Conservation (phyloP, 371 early-diverging fungal species). For the Synchytrium microbalum region DNA sequence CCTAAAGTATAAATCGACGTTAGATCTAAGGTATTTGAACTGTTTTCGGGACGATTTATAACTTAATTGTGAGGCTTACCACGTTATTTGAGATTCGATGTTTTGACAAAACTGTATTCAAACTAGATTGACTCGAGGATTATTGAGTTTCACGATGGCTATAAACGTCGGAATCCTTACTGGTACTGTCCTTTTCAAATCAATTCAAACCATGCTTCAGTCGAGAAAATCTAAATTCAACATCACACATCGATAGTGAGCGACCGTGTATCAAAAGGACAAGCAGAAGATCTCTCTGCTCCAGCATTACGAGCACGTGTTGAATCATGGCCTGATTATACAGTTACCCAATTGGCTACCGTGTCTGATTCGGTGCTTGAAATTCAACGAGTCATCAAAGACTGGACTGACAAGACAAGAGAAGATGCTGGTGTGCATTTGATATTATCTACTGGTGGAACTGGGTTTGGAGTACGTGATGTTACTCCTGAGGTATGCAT, state of each 20-base stretch:
- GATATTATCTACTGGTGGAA: constrained; percentile 88
- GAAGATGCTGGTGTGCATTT: constrained; percentile 40
- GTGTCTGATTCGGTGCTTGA: constrained; percentile 28
- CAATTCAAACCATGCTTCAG: no score
- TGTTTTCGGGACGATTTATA: no score
- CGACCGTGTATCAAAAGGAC: constrained; percentile 33
- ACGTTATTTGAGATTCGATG: no score
- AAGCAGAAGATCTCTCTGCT: constrained; percentile 30
- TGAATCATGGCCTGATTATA: not conserved
- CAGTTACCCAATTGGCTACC: constrained; percentile 1
- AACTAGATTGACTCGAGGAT: no score
- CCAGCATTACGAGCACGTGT: constrained; percentile 18
- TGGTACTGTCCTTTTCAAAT: not conserved
- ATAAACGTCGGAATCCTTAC: not conserved
- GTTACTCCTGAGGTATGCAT: constrained; percentile 71
- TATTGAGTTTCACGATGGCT: no score
- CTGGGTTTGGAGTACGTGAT: constrained; percentile 80
- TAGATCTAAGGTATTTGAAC: no score
- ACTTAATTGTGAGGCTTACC: no score
- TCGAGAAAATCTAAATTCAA: no score
- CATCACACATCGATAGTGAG: constrained; percentile 33
- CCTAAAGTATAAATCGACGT: no score
- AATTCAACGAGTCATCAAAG: constrained; percentile 23
- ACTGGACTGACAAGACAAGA: constrained; percentile 17
- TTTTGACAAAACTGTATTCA: no score